Conservation (phyloP, 2,329 filamentous ascomycete species). For the Teratosphaeriaceae sp. region DNA sequence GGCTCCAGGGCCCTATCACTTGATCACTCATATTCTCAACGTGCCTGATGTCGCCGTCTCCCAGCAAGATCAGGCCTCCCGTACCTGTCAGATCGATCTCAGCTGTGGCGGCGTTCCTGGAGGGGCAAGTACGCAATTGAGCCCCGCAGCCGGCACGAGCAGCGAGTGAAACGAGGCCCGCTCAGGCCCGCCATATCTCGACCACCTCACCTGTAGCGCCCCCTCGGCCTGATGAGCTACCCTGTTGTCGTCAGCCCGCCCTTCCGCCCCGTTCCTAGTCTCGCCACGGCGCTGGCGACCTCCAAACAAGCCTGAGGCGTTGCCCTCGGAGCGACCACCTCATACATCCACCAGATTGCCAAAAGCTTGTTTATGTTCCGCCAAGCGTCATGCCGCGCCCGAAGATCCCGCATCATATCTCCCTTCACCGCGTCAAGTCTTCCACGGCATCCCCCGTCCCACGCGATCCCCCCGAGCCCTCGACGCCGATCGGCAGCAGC, state of each 20-base stretch:
- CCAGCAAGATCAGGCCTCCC: too few species aligned
- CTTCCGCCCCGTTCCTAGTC: neutral
- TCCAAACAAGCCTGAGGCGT: neutral
- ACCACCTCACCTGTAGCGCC: neutral
- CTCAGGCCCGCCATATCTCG: neutral
- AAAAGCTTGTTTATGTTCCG: neutral
- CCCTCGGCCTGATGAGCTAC: neutral
- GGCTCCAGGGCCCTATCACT: too few species aligned
- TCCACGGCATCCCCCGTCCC: conserved; percentile 8
- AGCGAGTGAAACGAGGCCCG: neutral
- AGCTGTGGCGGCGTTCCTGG: neutral
- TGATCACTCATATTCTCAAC: too few species aligned
- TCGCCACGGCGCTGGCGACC: neutral
- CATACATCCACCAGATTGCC: neutral
- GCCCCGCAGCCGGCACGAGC: conserved; percentile 2
- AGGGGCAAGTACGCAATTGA: neutral
- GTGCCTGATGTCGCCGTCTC: too few species aligned
- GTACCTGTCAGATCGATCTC: neutral
- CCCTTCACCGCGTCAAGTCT: conserved; percentile 26
- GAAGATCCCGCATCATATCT: conserved; percentile 26
- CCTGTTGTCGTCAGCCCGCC: neutral
- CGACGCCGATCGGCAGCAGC: conserved; percentile 13
- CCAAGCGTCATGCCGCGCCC: conserved; percentile 22
- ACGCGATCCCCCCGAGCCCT: conserved; percentile 9
- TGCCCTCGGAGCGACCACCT: neutral